These are phyloP conservation scores for Xylaria sp. DNA, from an alignment of 2,329 filamentous ascomycete genomes.

Conservation along the genomic window DNA sequence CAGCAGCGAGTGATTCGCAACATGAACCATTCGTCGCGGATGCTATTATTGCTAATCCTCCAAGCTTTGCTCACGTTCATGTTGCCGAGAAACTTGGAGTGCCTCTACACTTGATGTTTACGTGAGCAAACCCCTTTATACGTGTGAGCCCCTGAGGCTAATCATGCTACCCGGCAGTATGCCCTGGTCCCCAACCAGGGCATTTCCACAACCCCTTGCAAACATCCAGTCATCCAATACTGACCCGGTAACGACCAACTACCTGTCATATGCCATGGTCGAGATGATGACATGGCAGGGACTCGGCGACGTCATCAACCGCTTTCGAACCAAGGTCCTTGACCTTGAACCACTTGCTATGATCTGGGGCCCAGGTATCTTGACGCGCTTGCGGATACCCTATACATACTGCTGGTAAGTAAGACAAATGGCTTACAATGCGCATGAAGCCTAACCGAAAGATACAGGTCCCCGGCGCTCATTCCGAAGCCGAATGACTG, in stretches of 20 bases:
- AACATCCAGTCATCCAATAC: conserved; percentile 67
- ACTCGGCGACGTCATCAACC: conserved; percentile 83
- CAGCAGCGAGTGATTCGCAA: conserved; percentile 17
- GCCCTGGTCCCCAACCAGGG: conserved; percentile 83
- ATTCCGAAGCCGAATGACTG: conserved; percentile 51
- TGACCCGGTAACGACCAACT: conserved; percentile 63
- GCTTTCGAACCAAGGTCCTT: conserved; percentile 64
- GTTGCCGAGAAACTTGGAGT: conserved; percentile 60
- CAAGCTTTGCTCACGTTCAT: conserved; percentile 61
- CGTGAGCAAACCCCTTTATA: conserved; percentile 33
- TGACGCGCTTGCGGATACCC: conserved; percentile 70
- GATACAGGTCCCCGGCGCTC: conserved; percentile 35
- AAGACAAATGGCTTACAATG: neutral
- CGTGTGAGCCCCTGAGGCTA: neutral
- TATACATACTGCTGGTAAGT: conserved; percentile 83
- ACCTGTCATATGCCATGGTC: conserved; percentile 75
- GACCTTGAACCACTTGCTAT: conserved; percentile 72
- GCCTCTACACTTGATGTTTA: conserved; percentile 71
- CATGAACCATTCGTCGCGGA: conserved; percentile 32
- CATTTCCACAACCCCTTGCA: conserved; percentile 80
- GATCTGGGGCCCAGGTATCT: conserved; percentile 76
- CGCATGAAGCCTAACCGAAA: conserved; percentile 1
- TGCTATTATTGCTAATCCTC: conserved; percentile 51
- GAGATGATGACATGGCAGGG: conserved; percentile 95
- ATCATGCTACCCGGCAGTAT: conserved; percentile 42